Conservation (phyloP, 495 filamentous ascomycete genomes). For the Tetracladium setigerum region DNA sequence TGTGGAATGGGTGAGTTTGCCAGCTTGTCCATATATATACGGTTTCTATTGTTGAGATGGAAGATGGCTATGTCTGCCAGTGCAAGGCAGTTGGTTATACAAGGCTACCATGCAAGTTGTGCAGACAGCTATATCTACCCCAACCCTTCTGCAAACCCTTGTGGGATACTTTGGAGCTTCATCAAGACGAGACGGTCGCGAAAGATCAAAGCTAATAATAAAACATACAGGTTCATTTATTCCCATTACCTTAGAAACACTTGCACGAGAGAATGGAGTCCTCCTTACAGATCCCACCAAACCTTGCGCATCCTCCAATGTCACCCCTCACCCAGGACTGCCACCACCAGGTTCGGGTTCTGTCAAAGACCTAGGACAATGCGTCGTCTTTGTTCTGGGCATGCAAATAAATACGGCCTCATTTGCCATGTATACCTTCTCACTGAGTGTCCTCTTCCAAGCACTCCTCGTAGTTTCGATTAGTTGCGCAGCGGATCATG, state of each 20-base stretch:
- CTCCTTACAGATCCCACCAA: slow-evolving; percentile 65
- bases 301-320: slow-evolving; percentile 51
- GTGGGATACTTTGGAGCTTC: neutral
- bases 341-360: slow-evolving; percentile 9
- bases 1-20: slow-evolving; percentile 57
- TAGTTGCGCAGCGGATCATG: slow-evolving; percentile 92
- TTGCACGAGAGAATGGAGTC: slow-evolving; percentile 84
- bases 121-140: slow-evolving; percentile 32
- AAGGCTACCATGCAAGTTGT: slow-evolving; percentile 34
- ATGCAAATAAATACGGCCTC: slow-evolving; percentile 89
- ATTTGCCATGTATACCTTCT: slow-evolving; percentile 98
- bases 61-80: neutral
- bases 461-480: slow-evolving; percentile 89
- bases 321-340: slow-evolving; percentile 10
- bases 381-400: slow-evolving; percentile 75
- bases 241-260: slow-evolving; percentile 89
- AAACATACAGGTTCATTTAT: slow-evolving; percentile 71
- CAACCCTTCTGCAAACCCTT: neutral
- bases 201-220: slow-evolving; percentile 7
- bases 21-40: neutral
- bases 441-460: slow-evolving; percentile 81
- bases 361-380: slow-evolving; percentile 47
- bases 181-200: neutral
- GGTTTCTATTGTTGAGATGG: neutral
- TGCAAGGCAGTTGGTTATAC: neutral